Evolutionary conservation across 2,329 filamentous ascomycete species (phyloP).

Genomic region (Thermoascus crustaceus): DNA sequence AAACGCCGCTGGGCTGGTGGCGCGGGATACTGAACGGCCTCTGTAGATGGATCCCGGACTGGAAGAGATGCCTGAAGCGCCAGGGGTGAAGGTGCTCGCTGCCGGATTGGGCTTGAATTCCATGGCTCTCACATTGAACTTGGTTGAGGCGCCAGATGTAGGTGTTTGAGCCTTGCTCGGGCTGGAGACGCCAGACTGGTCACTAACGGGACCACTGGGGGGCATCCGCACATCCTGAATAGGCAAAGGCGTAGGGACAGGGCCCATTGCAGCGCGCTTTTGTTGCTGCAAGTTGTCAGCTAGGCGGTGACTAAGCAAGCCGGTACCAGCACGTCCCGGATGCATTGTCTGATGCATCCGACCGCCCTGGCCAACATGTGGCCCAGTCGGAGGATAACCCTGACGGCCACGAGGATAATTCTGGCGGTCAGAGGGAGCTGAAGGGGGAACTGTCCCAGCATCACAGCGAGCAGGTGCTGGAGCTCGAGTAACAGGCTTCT

Average conservation of each 20-base stretch:
- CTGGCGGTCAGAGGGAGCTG: constrained; percentile 39
- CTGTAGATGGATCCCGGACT: constrained; percentile 61
- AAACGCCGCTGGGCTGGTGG: constrained; percentile 45
- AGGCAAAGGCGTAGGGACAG: constrained; percentile 48
- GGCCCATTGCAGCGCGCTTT: constrained; percentile 32
- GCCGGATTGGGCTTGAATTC: constrained; percentile 84
- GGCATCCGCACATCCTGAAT: constrained; percentile 61
- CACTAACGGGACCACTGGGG: constrained; percentile 63
- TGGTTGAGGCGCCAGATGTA: constrained; percentile 43
- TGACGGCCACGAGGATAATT: constrained; percentile 40
- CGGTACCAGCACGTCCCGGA: constrained; percentile 33
- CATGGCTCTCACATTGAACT: constrained; percentile 54
- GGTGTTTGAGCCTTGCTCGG: constrained; percentile 44
- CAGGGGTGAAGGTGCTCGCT: constrained; percentile 72
- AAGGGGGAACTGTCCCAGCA: constrained; percentile 26
- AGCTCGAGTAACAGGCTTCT: constrained; percentile 44
- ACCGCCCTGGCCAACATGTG: constrained; percentile 34
- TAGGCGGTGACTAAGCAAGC: constrained; percentile 44
- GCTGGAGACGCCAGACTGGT: constrained; percentile 39
- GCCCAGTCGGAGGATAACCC: constrained; percentile 39
- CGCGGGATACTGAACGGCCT: constrained; percentile 38
- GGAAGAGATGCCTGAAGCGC: constrained; percentile 54
- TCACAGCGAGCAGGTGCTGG: constrained; percentile 42
- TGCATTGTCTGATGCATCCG: constrained; percentile 38
- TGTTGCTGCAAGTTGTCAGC: constrained; percentile 46